These are phyloP conservation scores for Syzygium oleosum DNA, from an alignment of 345 rosid genomes.

Conservation along the genomic window DNA sequence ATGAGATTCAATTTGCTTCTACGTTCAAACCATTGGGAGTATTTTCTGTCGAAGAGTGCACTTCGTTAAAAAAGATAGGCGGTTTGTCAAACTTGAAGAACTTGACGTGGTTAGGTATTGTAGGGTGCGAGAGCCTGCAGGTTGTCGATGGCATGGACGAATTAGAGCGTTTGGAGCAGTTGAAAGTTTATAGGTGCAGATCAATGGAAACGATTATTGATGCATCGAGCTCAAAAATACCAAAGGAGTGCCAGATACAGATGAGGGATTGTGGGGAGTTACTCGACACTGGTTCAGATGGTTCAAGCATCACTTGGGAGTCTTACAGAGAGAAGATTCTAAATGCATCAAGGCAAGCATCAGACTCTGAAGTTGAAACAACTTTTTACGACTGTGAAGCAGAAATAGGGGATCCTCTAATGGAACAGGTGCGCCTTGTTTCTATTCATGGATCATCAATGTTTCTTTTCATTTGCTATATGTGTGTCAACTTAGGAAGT, in stretches of 20 bases:
- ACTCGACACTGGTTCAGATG: too few species aligned
- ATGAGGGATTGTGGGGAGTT: neutral
- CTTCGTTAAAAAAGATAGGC: neutral
- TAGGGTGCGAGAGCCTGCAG: neutral
- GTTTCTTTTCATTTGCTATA: neutral
- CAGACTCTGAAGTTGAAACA: neutral
- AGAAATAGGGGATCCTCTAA: neutral
- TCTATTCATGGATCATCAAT: neutral
- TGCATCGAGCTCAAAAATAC: neutral
- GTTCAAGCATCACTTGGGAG: neutral
- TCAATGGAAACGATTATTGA: neutral
- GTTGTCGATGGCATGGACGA: neutral
- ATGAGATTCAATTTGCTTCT: neutral
- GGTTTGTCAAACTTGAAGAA: neutral
- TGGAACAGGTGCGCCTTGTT: neutral
- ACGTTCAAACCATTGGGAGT: neutral
- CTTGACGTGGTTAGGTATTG: neutral
- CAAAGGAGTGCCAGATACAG: neutral
- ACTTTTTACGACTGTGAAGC: neutral
- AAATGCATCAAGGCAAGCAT: neutral
- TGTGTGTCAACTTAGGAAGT: rapidly evolving
- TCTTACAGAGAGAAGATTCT: neutral
- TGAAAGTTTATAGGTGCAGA: neutral
- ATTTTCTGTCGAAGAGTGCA: neutral
- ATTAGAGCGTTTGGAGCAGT: neutral